These are phyloP conservation scores for Lecanosticta acicola DNA, from an alignment of 2,329 filamentous ascomycete species.

Conservation along the genomic window DNA sequence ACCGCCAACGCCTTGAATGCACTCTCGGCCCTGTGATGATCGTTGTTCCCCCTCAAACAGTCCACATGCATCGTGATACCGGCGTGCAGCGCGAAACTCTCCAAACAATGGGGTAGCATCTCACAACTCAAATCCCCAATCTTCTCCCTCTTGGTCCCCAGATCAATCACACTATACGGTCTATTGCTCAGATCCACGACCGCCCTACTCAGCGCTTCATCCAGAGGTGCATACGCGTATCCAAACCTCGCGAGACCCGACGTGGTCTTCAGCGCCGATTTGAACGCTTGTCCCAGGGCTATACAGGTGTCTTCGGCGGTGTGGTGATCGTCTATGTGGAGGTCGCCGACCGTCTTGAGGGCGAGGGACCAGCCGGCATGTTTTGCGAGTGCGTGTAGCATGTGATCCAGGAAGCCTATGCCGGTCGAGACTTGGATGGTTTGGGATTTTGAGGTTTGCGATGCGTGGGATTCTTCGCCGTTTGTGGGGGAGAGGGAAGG, in stretches of 20 bases:
- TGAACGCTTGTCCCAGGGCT: conserved; percentile 79
- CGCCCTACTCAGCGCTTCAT: conserved; percentile 88
- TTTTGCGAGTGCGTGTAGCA: conserved; percentile 94
- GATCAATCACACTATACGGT: conserved; percentile 74
- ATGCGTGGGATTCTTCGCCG: conserved; percentile 72
- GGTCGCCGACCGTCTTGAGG: conserved; percentile 76
- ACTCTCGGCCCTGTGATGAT: conserved; percentile 93
- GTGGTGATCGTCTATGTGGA: conserved; percentile 98
- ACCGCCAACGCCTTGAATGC: conserved; percentile 95
- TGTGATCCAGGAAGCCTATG: conserved; percentile 97
- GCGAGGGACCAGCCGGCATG: conserved; percentile 90
- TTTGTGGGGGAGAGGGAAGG: conserved; percentile 27
- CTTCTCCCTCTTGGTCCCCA: conserved; percentile 84
- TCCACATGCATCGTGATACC: conserved; percentile 94
- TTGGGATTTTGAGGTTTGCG: conserved; percentile 77
- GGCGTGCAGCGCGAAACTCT: conserved; percentile 88
- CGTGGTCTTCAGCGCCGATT: conserved; percentile 68
- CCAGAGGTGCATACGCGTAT: conserved; percentile 84
- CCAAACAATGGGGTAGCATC: conserved; percentile 94
- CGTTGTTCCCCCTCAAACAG: conserved; percentile 82
- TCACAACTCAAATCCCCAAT: conserved; percentile 89
- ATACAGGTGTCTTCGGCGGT: conserved; percentile 94
- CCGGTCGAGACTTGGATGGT: conserved; percentile 84
- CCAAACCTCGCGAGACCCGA: conserved; percentile 86
- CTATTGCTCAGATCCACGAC: conserved; percentile 94